Evolutionary conservation across 2,329 filamentous ascomycete genomes (phyloP).

Genomic region (Laburnicola sp.): DNA sequence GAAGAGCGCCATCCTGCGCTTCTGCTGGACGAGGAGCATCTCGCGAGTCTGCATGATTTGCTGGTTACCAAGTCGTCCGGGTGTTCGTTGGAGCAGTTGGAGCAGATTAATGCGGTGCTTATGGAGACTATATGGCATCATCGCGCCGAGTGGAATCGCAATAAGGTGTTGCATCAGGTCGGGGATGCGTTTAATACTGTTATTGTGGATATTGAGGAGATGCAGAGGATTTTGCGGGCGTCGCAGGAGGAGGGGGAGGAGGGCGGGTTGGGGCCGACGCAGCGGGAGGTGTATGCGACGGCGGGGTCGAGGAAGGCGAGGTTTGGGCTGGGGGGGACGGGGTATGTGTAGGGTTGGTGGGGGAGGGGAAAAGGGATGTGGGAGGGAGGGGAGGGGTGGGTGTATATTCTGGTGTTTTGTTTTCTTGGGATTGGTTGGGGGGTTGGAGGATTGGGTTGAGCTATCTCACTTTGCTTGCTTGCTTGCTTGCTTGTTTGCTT

Average conservation of each 20-base stretch:
- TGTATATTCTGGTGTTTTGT: background rate
- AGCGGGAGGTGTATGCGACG: background rate
- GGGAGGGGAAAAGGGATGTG: background rate
- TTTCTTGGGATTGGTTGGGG: no score
- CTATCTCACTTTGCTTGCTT: no score
- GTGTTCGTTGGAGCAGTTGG: slow-evolving; percentile 88
- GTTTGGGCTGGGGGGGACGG: background rate
- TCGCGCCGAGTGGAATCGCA: slow-evolving; percentile 81
- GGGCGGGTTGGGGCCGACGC: background rate
- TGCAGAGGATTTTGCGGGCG: slow-evolving; percentile 49
- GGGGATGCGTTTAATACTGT: slow-evolving; percentile 74
- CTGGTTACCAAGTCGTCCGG: slow-evolving; percentile 71
- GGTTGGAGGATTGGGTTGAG: no score
- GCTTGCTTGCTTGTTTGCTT: no score
- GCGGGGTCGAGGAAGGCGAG: background rate
- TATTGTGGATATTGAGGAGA: slow-evolving; percentile 67
- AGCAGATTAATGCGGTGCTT: slow-evolving; percentile 86
- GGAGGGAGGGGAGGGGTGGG: background rate
- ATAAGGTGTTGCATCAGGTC: slow-evolving; percentile 67
- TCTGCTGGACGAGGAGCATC: slow-evolving; percentile 54
- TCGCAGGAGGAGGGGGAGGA: slow-evolving; percentile 42
- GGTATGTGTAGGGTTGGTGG: background rate
- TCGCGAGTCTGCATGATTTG: slow-evolving; percentile 62
- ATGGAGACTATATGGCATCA: slow-evolving; percentile 89
- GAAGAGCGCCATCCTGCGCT: slow-evolving; percentile 36